Evolutionary conservation across 2,329 filamentous ascomycete species (phyloP).

Genomic region (Neofusicoccum umdonicola): DNA sequence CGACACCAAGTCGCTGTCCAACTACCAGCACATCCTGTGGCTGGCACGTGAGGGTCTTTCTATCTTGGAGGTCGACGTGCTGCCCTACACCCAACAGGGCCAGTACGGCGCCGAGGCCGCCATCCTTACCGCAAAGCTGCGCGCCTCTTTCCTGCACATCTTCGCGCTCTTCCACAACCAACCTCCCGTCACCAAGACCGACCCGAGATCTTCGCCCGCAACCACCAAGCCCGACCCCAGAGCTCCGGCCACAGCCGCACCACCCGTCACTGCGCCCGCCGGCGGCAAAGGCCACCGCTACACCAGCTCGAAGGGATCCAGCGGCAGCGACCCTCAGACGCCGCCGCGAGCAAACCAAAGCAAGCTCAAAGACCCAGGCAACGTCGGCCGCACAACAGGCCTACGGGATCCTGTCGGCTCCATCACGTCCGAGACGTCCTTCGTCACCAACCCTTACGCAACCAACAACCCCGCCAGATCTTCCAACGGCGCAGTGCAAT

Average conservation of each 20-base stretch:
- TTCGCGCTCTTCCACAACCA: constrained; percentile 96
- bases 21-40: constrained; percentile 93
- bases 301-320: background rate
- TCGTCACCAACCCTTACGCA: constrained; percentile 51
- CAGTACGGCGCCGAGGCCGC: constrained; percentile 74
- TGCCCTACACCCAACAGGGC: constrained; percentile 71
- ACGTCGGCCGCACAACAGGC: constrained; percentile 34
- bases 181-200: constrained; percentile 57
- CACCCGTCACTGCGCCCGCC: background rate
- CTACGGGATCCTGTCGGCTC: constrained; percentile 49
- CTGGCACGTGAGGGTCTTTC: constrained; percentile 86
- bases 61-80: constrained; percentile 79
- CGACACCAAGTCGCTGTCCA: constrained; percentile 74
- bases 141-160: constrained; percentile 93
- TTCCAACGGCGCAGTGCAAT: constrained; percentile 24
- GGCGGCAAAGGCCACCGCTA: background rate
- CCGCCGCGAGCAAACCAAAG: constrained; percentile 16
- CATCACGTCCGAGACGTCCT: constrained; percentile 50
- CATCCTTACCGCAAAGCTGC: constrained; percentile 85
- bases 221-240: background rate
- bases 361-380: constrained; percentile 6
- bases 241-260: background rate
- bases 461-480: constrained; percentile 32
- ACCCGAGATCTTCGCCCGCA: constrained; percentile 39
- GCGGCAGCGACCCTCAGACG: constrained; percentile 7